These are phyloP conservation scores for Chrysochromulina tobinii DNA, from an alignment of 78 protist species.

Conservation along the genomic window DNA sequence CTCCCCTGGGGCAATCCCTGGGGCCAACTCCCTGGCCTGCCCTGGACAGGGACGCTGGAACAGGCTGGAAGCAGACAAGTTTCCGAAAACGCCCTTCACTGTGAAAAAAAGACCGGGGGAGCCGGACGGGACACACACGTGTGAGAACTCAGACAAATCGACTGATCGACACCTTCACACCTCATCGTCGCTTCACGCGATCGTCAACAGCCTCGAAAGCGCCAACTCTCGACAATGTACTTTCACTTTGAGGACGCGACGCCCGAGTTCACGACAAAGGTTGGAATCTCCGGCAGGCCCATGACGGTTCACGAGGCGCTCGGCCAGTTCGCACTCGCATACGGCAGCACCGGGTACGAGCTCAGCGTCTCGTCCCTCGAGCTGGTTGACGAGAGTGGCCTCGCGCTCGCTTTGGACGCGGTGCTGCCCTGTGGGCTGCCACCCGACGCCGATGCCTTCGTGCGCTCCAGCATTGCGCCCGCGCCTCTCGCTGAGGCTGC, in stretches of 20 bases:
- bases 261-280: not conserved
- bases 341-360: not conserved
- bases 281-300: not conserved
- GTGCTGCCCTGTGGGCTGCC: constrained; percentile 7
- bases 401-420: not conserved
- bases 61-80: too few species aligned
- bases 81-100: too few species aligned
- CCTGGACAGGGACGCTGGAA: too few species aligned
- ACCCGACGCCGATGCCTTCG: not conserved
- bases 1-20: too few species aligned
- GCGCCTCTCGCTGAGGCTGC: not conserved
- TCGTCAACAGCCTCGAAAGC: too few species aligned
- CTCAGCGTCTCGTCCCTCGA: not conserved
- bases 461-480: not conserved
- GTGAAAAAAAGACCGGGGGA: too few species aligned
- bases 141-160: too few species aligned
- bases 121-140: too few species aligned
- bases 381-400: not conserved
- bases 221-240: not conserved
- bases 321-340: not conserved
- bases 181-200: too few species aligned
- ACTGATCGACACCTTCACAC: too few species aligned
- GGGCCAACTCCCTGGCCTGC: too few species aligned
- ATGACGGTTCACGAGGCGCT: not conserved
- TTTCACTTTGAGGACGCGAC: not conserved